These are phyloP conservation scores for Hibiscus syriacus DNA, from an alignment of 345 rosid species.

Conservation along the genomic window DNA sequence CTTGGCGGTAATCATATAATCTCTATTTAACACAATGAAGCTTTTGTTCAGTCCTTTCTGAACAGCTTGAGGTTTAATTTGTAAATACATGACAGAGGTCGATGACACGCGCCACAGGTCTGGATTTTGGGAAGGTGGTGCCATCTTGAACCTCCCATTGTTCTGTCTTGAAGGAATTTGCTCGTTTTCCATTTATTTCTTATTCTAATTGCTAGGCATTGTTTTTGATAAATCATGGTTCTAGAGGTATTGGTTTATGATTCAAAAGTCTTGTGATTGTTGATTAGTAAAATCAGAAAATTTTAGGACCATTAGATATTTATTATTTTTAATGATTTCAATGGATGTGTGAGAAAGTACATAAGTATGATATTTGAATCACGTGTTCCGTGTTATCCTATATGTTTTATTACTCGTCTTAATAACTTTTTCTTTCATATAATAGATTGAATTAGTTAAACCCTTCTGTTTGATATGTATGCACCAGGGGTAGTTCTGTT, in stretches of 20 bases:
- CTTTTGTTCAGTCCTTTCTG: neutral
- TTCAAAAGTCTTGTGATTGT: neutral
- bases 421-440: neutral
- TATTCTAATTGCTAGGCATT: neutral
- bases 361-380: neutral
- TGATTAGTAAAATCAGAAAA: neutral
- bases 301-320: neutral
- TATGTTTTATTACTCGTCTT: neutral
- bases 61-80: constrained; percentile 3
- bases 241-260: neutral
- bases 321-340: neutral
- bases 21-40: neutral
- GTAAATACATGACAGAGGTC: constrained; percentile 46
- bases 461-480: constrained; percentile 17
- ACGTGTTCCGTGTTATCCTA: neutral
- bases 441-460: neutral
- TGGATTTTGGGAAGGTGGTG: constrained; percentile 76
- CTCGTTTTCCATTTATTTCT: neutral
- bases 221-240: neutral
- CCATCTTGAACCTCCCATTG: constrained; percentile 54
- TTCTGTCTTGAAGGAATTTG: constrained; percentile 75
- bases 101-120: constrained; percentile 68
- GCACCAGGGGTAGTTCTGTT: constrained; percentile 82
- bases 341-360: too few species aligned
- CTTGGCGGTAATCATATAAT: constrained; percentile 61